Evolutionary conservation across 495 filamentous ascomycete species (phyloP).

Genomic region (Thozetella sp.): DNA sequence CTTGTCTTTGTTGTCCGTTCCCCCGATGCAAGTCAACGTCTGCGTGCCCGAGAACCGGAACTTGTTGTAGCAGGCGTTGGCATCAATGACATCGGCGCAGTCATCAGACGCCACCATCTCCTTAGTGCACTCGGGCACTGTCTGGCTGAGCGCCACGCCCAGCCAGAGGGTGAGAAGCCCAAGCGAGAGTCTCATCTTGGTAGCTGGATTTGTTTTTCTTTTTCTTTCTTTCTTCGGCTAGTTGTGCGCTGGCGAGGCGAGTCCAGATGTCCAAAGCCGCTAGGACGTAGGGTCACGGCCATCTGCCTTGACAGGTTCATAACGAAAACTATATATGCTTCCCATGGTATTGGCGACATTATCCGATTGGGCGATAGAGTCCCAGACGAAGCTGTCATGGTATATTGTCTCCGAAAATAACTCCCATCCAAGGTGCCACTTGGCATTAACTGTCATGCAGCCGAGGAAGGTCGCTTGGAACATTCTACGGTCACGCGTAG

Average conservation of each 20-base stretch:
- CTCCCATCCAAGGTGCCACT: not conserved
- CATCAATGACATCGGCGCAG: constrained; percentile 41
- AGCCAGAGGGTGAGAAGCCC: constrained; percentile 22
- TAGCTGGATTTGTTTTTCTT: not conserved
- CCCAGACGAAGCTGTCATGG: not conserved
- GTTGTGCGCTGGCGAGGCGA: constrained; percentile 19
- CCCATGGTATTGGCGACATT: not conserved
- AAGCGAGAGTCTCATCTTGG: constrained; percentile 28
- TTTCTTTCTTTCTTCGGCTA: not conserved
- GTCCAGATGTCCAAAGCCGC: constrained; percentile 4
- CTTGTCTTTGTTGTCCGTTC: constrained; percentile 29
- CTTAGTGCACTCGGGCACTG: constrained; percentile 26
- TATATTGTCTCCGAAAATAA: not conserved
- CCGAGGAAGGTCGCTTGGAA: not conserved
- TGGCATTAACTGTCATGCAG: not conserved
- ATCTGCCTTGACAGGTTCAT: constrained; percentile 1
- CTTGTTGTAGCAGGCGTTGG: constrained; percentile 47
- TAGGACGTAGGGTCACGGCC: not conserved
- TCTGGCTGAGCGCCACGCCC: constrained; percentile 23
- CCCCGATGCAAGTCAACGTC: constrained; percentile 40
- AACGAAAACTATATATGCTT: constrained; percentile 1
- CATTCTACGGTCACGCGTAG: not conserved
- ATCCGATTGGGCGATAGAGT: not conserved
- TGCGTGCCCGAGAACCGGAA: constrained; percentile 33
- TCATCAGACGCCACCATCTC: constrained; percentile 35